phyloP scores from a whole-genome alignment of 2,329 filamentous ascomycete species.

The Fusarium napiforme region DNA sequence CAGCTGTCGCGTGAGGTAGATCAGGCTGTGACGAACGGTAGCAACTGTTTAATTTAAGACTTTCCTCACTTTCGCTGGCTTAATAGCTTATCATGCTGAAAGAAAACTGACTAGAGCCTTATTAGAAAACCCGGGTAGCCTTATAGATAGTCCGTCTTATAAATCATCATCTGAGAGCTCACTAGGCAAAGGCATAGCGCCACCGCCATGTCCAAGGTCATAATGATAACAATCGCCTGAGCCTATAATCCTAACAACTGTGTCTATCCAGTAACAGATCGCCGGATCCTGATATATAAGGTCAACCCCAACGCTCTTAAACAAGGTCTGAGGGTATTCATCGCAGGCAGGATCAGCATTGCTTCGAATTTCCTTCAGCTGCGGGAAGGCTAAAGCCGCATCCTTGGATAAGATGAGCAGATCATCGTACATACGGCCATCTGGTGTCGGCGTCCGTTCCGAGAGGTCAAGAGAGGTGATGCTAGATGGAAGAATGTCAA shows the following conservation, averaged over 20 bases:
- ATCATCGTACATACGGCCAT: background rate
- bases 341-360: background rate
- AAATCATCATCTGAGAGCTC: background rate
- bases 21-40: too few species aligned
- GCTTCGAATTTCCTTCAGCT: background rate
- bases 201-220: background rate
- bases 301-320: background rate
- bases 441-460: fast-evolving
- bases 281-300: background rate
- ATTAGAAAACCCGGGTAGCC: too few species aligned
- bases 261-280: background rate
- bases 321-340: fast-evolving
- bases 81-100: too few species aligned
- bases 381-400: background rate
- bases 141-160: background rate
- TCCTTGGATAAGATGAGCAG: background rate
- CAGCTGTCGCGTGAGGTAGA: too few species aligned
- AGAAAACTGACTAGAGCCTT: too few species aligned
- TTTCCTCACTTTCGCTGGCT: too few species aligned
- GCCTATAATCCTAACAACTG: fast-evolving
- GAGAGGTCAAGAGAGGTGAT: background rate
- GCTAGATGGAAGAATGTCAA: background rate
- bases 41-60: too few species aligned
- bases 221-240: background rate
- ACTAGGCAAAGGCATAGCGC: background rate